Percentiles rank a stretch among this genome's conserved stretches.
phyloP scores from a whole-genome alignment of 164 flowering plant species.

The Euptelea pleiosperma region DNA sequence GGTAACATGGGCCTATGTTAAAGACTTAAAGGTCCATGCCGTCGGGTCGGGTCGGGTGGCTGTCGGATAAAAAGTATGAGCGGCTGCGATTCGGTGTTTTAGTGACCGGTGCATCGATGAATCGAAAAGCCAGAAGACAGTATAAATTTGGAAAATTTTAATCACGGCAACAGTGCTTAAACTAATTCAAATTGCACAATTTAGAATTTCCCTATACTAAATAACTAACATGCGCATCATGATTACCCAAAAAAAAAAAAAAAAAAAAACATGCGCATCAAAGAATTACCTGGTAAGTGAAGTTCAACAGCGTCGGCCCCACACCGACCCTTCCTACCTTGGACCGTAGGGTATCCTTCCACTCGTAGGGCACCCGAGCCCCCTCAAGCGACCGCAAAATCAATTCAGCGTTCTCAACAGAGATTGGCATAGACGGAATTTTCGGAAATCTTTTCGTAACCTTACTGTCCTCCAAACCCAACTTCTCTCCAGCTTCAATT shows the following conservation, averaged over 20 bases:
- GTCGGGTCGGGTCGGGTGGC: too few relatives aligned
- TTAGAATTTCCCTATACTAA: neutral
- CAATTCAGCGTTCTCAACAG: slow-evolving; percentile 48
- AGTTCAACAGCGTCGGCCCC: slow-evolving; percentile 63
- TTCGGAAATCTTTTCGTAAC: slow-evolving; percentile 54
- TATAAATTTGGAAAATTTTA: too few relatives aligned
- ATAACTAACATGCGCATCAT: slow-evolving; percentile 8
- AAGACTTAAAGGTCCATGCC: too few relatives aligned
- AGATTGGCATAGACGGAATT: slow-evolving; percentile 82
- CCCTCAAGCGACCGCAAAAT: slow-evolving; percentile 60
- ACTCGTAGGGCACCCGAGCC: slow-evolving; percentile 41
- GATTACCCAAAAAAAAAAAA: neutral
- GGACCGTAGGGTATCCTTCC: slow-evolving; percentile 39
- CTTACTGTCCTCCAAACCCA: slow-evolving; percentile 41
- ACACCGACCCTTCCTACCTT: slow-evolving; percentile 44
- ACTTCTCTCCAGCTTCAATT: slow-evolving; percentile 60
- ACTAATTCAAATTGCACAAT: neutral
- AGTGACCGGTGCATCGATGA: too few relatives aligned
- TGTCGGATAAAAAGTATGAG: too few relatives aligned
- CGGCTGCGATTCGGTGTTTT: too few relatives aligned
- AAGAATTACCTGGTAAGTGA: slow-evolving; percentile 60
- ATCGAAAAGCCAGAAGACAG: too few relatives aligned
- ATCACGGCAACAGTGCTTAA: too few relatives aligned
- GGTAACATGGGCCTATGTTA: too few relatives aligned
- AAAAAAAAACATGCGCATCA: neutral